These are phyloP conservation scores for Cladosporium austrohemisphaericum DNA, from an alignment of 2,329 filamentous ascomycete species.

Conservation along the genomic window DNA sequence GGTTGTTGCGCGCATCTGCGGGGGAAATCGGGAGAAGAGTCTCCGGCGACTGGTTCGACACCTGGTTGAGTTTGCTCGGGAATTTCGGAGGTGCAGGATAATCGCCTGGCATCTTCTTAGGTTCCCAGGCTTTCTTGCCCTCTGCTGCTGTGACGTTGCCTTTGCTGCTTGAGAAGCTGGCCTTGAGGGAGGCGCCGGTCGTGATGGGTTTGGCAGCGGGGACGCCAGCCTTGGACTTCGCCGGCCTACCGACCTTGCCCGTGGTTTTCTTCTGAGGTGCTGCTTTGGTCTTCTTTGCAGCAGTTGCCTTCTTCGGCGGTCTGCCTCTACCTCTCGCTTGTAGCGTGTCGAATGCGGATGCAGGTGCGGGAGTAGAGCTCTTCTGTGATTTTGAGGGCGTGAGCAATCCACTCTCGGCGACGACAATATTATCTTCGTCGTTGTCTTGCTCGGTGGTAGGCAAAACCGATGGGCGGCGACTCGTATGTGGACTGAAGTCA, in stretches of 20 bases:
- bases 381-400: conserved; percentile 33
- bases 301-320: conserved; percentile 18
- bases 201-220: conserved; percentile 17
- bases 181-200: conserved; percentile 20
- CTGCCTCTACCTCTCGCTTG: conserved; percentile 8
- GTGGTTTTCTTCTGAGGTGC: conserved; percentile 24
- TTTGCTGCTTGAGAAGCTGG: conserved; percentile 26
- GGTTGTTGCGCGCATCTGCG: conserved; percentile 24
- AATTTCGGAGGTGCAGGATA: conserved; percentile 18
- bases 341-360: conserved; percentile 21
- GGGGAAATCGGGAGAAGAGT: conserved; percentile 25
- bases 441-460: conserved; percentile 26
- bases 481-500: conserved; percentile 23
- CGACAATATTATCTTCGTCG: conserved; percentile 25
- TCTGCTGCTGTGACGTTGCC: conserved; percentile 20
- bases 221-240: conserved; percentile 17
- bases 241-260: conserved; percentile 26
- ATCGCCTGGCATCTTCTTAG: conserved; percentile 17
- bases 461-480: conserved; percentile 21
- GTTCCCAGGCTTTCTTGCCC: background rate
- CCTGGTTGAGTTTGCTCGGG: conserved; percentile 30
- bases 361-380: conserved; percentile 21
- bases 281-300: conserved; percentile 16
- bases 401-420: conserved; percentile 24
- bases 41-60: conserved; percentile 22